Percentiles rank a stretch among this genome's conserved stretches.
Evolutionary conservation across 441 rosid genomes (phyloP).

Genomic region (Euphorbia corollata): DNA sequence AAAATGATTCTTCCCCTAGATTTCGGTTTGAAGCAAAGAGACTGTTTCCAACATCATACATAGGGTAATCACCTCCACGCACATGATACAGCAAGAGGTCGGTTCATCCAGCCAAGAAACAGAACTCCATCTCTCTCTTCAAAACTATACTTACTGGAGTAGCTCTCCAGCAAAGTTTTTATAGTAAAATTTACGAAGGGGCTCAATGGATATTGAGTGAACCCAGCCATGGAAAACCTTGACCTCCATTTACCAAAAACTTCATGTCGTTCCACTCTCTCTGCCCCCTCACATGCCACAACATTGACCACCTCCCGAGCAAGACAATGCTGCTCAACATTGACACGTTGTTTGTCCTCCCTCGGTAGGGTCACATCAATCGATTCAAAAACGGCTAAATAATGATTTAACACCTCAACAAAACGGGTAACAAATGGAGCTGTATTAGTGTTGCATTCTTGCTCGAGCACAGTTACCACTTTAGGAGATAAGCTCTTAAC

Average conservation of each 20-base stretch:
- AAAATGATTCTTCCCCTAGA: constrained; percentile 10
- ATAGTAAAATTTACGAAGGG: constrained; percentile 64
- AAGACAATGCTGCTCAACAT: constrained; percentile 88
- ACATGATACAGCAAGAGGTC: constrained; percentile 51
- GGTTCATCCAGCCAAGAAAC: constrained; percentile 87
- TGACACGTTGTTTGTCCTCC: constrained; percentile 73
- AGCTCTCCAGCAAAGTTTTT: constrained; percentile 51
- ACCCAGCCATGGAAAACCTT: constrained; percentile 79
- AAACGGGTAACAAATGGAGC: constrained; percentile 67
- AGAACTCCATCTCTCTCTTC: constrained; percentile 73
- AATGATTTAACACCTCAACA: constrained; percentile 54
- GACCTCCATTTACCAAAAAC: constrained; percentile 76
- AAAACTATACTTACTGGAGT: constrained; percentile 57
- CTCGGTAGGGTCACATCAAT: constrained; percentile 66
- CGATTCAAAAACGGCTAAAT: constrained; percentile 68
- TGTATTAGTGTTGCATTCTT: constrained; percentile 80
- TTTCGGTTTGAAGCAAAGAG: constrained; percentile 2
- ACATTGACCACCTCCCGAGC: constrained; percentile 89
- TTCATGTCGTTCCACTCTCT: constrained; percentile 89
- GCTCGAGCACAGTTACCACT: constrained; percentile 84
- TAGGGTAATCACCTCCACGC: constrained; percentile 61
- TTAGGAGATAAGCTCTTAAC: constrained; percentile 64
- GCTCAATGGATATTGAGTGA: constrained; percentile 61
- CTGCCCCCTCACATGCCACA: constrained; percentile 82
- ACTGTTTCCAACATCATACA: no score